phyloP scores from a whole-genome alignment of 2,329 filamentous ascomycete genomes.

The Plectosphaerella cucumerina region DNA sequence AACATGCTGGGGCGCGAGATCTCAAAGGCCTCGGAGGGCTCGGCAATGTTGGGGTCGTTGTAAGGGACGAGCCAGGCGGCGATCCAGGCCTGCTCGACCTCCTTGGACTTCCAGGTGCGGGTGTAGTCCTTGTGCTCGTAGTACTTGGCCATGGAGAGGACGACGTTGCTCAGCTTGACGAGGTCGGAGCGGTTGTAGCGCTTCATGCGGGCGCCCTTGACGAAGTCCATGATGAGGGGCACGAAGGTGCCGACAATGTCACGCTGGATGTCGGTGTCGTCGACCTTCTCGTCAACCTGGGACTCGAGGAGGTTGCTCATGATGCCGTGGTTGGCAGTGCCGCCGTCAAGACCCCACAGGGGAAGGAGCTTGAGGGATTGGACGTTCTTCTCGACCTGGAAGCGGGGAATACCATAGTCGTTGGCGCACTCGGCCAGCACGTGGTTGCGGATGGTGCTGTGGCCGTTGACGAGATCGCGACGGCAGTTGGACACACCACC shows the following conservation, averaged over 20 bases:
- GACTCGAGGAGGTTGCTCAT: constrained; percentile 49
- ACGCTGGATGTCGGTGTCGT: constrained; percentile 30
- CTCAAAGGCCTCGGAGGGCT: constrained; percentile 24
- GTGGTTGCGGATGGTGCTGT: constrained; percentile 49
- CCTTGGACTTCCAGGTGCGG: constrained; percentile 40
- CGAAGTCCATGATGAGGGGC: constrained; percentile 43
- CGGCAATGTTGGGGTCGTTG: constrained; percentile 30
- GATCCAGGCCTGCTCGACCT: constrained; percentile 43
- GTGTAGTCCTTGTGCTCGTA: constrained; percentile 48
- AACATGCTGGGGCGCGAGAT: constrained; percentile 28
- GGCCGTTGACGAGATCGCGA: constrained; percentile 49
- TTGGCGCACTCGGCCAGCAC: constrained; percentile 51
- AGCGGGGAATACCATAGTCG: constrained; percentile 50
- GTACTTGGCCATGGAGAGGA: constrained; percentile 46
- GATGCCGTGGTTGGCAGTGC: constrained; percentile 48
- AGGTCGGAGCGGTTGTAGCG: constrained; percentile 37
- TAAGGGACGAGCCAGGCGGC: constrained; percentile 44
- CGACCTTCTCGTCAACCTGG: constrained; percentile 42
- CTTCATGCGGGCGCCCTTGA: constrained; percentile 43
- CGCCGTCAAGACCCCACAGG: constrained; percentile 49
- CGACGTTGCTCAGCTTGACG: constrained; percentile 39
- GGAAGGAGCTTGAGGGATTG: constrained; percentile 50
- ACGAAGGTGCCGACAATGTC: constrained; percentile 51
- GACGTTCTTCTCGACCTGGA: constrained; percentile 51
- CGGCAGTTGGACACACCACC: constrained; percentile 53